A percentile compares a stretch with the other conserved stretches of the same genome.
These are phyloP conservation scores for Galeopsis tetrahit DNA, from an alignment of 257 asterid species.

Conservation along the genomic window DNA sequence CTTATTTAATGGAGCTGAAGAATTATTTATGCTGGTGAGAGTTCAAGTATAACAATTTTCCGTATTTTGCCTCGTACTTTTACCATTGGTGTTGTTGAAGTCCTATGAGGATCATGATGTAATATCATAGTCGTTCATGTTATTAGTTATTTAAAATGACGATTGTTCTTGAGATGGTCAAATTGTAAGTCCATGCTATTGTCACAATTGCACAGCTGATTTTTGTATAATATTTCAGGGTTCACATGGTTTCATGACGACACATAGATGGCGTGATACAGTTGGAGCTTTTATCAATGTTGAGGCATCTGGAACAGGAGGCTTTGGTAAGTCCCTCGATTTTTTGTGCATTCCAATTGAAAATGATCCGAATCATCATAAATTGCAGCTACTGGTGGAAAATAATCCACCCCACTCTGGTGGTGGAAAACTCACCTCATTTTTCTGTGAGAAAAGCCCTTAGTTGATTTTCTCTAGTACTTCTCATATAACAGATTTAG, in stretches of 20 bases:
- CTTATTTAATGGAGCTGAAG: slow-evolving; percentile 99
- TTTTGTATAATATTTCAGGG: slow-evolving; percentile 63
- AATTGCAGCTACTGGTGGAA: slow-evolving; percentile 22
- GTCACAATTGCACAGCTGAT: slow-evolving; percentile 25
- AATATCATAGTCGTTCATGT: background rate
- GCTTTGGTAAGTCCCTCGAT: slow-evolving; percentile 64
- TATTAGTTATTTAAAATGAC: slow-evolving; percentile 4
- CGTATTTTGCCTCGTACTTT: slow-evolving; percentile 21
- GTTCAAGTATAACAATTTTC: slow-evolving; percentile 28
- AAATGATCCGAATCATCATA: slow-evolving; percentile 26
- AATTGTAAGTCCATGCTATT: slow-evolving; percentile 16
- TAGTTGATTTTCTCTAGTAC: slow-evolving; percentile 34
- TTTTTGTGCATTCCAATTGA: slow-evolving; percentile 26
- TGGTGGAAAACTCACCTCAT: slow-evolving; percentile 28
- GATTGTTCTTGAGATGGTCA: slow-evolving; percentile 13
- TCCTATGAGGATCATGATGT: slow-evolving; percentile 11
- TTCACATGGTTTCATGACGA: slow-evolving; percentile 96
- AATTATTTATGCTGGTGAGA: slow-evolving; percentile 94
- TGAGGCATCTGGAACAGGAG: slow-evolving; percentile 99
- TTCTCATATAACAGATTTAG: slow-evolving; percentile 69
- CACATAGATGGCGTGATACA: slow-evolving; percentile 91
- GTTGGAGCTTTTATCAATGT: slow-evolving; percentile 84
- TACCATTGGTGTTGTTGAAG: slow-evolving; percentile 20
- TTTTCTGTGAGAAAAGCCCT: slow-evolving; percentile 25
- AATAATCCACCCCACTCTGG: slow-evolving; percentile 4